Evolutionary conservation across 164 flowering plant genomes (phyloP).

Genomic region (Dillenia suffruticosa): DNA sequence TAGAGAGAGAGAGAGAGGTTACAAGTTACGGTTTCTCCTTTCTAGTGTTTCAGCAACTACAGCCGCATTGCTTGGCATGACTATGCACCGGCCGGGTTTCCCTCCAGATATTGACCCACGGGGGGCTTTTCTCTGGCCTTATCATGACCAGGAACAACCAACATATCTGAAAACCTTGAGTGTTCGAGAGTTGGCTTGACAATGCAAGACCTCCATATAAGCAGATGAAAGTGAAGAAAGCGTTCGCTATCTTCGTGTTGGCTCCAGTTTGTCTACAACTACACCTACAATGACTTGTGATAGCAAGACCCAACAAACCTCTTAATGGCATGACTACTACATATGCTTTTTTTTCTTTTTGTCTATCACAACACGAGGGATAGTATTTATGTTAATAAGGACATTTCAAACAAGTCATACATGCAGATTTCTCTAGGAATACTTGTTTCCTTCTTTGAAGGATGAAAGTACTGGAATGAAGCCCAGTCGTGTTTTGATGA

Average conservation of each 20-base stretch:
- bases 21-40: conserved; percentile 33
- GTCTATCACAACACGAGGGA: no score
- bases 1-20: not conserved
- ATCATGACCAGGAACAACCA: not conserved
- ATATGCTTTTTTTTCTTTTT: not conserved
- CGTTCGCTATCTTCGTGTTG: not conserved
- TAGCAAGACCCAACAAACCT: conserved; percentile 23
- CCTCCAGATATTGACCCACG: conserved; percentile 6
- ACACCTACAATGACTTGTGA: conserved; percentile 7
- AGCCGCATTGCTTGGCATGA: conserved; percentile 15
- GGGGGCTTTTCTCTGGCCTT: conserved; percentile 2
- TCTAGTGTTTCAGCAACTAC: conserved; percentile 31
- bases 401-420: no score
- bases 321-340: conserved; percentile 23
- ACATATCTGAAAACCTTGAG: not conserved
- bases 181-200: not conserved
- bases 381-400: no score
- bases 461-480: no score
- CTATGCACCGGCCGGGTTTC: conserved; percentile 24
- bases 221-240: conserved; percentile 16
- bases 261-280: conserved; percentile 12
- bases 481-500: no score
- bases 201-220: not conserved
- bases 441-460: no score
- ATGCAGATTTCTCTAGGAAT: no score